Evolutionary conservation across 371 early-diverging fungal genomes (phyloP), one percentile per base, ranked within the genome.

Genomic region (Cladochytrium tenue): DNA sequence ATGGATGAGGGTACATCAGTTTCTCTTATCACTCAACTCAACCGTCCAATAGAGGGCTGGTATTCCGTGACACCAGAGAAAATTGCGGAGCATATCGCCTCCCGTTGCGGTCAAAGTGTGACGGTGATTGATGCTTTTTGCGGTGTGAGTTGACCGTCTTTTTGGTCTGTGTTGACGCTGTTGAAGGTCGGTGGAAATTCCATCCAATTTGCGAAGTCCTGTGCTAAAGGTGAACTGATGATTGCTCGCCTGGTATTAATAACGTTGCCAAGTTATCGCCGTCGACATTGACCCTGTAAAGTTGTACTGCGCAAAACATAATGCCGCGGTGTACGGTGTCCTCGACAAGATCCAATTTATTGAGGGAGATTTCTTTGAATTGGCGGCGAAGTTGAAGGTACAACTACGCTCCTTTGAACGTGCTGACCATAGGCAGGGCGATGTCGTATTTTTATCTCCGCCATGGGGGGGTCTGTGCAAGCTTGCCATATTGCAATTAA

Each of bases 201-300:
- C 5, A 96, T 97, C 60, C 95, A 96, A 76, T 95, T 96, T 83
- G 96, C 96, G 68, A 81, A 92, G n/a, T n/a, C n/a, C n/a, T n/a
- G n/a, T n/a, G n/a, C n/a, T 66, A 79, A 84, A 70, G 89, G 86
- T 87, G 73, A n/a, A n/a, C n/a, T n/a, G n/a, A n/a, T n/a, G n/a
- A n/a, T n/a, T n/a, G 13, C n/a, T 10, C 50, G 50, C 23, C 7
- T 17, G 25, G 62, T 2, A 51, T n/a, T 56, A 20, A 4, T n/a
- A n/a, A n/a, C n/a, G 53, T 53, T 32, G 25, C 36, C 20, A 64
- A 82, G 98, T 96, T 13, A 92, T 96, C 64, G 95, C 97, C 1
- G 91, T 98, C 43, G 98, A 98, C 66, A 87, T 94, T 55, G 92
- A 95, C 69, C 88, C 91, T 0, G 81, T 85, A 2, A 86, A 91